Evolutionary conservation across 306 rosid genomes (phyloP).

Genomic region (Cucumis melo): DNA sequence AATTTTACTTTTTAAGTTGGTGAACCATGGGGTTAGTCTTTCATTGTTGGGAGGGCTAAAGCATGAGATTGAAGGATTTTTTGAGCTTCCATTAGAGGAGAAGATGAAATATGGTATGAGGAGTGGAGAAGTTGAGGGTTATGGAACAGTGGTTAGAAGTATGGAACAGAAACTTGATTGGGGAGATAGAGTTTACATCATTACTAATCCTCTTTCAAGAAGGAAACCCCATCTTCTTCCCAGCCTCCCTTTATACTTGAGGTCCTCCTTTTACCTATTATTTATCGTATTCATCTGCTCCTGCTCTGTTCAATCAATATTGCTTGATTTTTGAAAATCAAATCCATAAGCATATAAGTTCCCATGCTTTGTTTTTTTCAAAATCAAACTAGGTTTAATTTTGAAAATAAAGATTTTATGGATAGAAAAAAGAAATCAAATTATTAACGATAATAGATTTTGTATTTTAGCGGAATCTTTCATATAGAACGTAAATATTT

Average conservation of each 20-base stretch:
- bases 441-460: too few relatives aligned
- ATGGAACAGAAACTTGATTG: conserved; percentile 64
- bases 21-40: conserved; percentile 60
- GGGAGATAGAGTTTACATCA: conserved; percentile 62
- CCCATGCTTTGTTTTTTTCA: too few relatives aligned
- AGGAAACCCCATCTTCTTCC: conserved; percentile 57
- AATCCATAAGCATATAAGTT: too few relatives aligned
- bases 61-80: conserved; percentile 42
- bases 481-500: too few relatives aligned
- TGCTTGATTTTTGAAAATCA: too few relatives aligned
- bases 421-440: too few relatives aligned
- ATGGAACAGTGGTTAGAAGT: conserved; percentile 31
- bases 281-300: too few relatives aligned
- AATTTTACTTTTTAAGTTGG: conserved; percentile 16
- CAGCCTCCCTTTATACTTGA: conserved; percentile 34
- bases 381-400: too few relatives aligned
- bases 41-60: conserved; percentile 29
- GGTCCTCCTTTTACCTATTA: conserved; percentile 12
- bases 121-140: conserved; percentile 61
- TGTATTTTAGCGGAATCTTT: too few relatives aligned
- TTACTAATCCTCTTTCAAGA: conserved; percentile 34
- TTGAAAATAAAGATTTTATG: too few relatives aligned
- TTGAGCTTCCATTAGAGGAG: conserved; percentile 50
- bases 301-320: too few relatives aligned
- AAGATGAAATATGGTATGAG: conserved; percentile 36